phyloP scores from a whole-genome alignment of 2,329 filamentous ascomycete genomes.

The Aplosporella prunicola region DNA sequence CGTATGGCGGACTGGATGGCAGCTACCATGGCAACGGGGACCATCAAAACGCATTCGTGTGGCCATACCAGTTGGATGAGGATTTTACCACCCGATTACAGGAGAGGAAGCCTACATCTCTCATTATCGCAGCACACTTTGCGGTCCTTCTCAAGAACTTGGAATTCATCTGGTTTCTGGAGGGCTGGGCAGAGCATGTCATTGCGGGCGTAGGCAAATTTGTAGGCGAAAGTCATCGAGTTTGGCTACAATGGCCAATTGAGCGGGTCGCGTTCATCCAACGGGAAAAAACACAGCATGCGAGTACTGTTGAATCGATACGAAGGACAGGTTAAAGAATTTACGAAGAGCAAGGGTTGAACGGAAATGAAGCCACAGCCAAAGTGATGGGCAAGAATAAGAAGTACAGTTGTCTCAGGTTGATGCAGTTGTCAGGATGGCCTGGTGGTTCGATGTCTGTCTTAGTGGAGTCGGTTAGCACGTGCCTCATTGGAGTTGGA shows the following conservation, averaged over 20 bases:
- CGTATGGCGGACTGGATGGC: conserved; percentile 1
- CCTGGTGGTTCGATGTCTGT: too few relatives aligned
- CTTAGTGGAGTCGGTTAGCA: too few relatives aligned
- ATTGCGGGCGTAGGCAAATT: conserved; percentile 15
- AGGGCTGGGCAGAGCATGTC: conserved; percentile 12
- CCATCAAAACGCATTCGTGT: conserved; percentile 14
- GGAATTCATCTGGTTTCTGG: conserved; percentile 15
- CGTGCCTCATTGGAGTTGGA: too few relatives aligned
- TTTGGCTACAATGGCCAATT: not conserved
- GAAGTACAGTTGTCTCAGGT: too few relatives aligned
- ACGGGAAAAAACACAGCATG: too few relatives aligned
- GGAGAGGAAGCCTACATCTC: conserved; percentile 15
- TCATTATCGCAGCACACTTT: conserved; percentile 18
- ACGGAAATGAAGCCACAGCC: too few relatives aligned
- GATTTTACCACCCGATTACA: conserved; percentile 15
- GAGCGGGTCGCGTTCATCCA: not conserved
- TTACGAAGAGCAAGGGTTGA: too few relatives aligned
- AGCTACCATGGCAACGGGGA: not conserved
- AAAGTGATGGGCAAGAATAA: too few relatives aligned
- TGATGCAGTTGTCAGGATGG: too few relatives aligned
- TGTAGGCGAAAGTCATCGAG: not conserved
- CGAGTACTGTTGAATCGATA: too few relatives aligned
- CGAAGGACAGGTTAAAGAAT: too few relatives aligned
- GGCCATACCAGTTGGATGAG: conserved; percentile 16
- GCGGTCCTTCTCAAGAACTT: conserved; percentile 16